Conservation (phyloP, 306 rosid genomes). For the Trifolium pratense region DNA sequence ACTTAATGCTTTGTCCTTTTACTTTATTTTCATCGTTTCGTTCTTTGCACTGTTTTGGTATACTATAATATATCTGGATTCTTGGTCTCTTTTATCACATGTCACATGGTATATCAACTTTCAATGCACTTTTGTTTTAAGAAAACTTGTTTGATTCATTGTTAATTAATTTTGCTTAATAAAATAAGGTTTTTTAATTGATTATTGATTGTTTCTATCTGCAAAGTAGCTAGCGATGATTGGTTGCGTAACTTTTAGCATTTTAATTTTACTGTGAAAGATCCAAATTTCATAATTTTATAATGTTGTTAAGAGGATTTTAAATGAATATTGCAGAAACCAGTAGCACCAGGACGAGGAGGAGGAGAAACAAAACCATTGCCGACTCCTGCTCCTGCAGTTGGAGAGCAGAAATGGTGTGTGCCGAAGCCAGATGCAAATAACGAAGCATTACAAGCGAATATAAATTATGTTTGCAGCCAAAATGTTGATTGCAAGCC, state of each 20-base stretch:
- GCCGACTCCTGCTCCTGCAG: slow-evolving; percentile 39
- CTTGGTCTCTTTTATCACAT: background rate
- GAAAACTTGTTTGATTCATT: slow-evolving; percentile 1
- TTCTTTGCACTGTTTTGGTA: background rate
- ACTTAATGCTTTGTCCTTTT: background rate
- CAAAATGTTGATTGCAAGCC: slow-evolving; percentile 63
- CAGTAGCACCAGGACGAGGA: background rate
- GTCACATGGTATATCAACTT: slow-evolving; percentile 6
- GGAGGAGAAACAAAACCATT: background rate
- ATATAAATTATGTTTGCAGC: slow-evolving; percentile 77
- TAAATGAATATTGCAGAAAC: slow-evolving; percentile 34
- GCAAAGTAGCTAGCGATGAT: no score
- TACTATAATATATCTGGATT: background rate
- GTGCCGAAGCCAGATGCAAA: slow-evolving; percentile 62
- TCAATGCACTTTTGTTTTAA: slow-evolving; percentile 5
- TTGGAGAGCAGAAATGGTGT: slow-evolving; percentile 61
- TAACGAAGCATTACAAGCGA: slow-evolving; percentile 53
- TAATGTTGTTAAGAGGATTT: background rate
- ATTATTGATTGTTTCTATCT: background rate
- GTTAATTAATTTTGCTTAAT: background rate
- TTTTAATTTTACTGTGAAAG: background rate
- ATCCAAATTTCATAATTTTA: background rate
- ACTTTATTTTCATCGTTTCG: slow-evolving; percentile 2
- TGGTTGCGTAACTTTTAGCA: background rate
- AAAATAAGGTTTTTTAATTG: background rate